phyloP scores from a whole-genome alignment of 305 asterid genomes.

The Nicotiana rustica region DNA sequence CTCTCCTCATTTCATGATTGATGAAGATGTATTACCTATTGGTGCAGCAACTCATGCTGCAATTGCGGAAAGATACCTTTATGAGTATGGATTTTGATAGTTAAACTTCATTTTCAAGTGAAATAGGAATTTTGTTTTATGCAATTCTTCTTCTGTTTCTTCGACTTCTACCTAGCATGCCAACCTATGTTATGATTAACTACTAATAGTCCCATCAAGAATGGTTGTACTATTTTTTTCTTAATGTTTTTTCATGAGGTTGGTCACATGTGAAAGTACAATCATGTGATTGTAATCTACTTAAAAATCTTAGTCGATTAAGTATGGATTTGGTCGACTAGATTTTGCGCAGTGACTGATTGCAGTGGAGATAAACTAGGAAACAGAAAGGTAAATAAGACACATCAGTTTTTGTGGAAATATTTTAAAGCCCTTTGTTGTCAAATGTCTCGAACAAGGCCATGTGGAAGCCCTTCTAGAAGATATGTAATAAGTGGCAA shows the following conservation, averaged over 20 bases:
- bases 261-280: neutral
- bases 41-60: constrained; percentile 97
- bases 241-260: neutral
- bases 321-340: too few species aligned
- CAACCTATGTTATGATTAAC: constrained; percentile 23
- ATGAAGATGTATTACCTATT: constrained; percentile 75
- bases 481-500: too few species aligned
- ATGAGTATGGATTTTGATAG: constrained; percentile 38
- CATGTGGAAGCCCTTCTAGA: too few species aligned
- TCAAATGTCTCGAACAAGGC: too few species aligned
- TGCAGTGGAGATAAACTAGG: too few species aligned
- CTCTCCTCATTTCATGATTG: constrained; percentile 87
- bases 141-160: neutral
- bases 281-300: too few species aligned
- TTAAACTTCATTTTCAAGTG: neutral
- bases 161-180: neutral
- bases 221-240: constrained; percentile 15
- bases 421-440: too few species aligned
- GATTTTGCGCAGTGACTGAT: too few species aligned
- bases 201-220: neutral
- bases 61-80: constrained; percentile 85
- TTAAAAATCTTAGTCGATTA: too few species aligned
- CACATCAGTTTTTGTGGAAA: too few species aligned
- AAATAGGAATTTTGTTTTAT: neutral
- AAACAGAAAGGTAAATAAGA: too few species aligned